Percentiles rank a stretch among this genome's conserved stretches.
These are phyloP conservation scores for Monosporascus cannonballus DNA, from an alignment of 2,329 filamentous ascomycete genomes.

Conservation along the genomic window DNA sequence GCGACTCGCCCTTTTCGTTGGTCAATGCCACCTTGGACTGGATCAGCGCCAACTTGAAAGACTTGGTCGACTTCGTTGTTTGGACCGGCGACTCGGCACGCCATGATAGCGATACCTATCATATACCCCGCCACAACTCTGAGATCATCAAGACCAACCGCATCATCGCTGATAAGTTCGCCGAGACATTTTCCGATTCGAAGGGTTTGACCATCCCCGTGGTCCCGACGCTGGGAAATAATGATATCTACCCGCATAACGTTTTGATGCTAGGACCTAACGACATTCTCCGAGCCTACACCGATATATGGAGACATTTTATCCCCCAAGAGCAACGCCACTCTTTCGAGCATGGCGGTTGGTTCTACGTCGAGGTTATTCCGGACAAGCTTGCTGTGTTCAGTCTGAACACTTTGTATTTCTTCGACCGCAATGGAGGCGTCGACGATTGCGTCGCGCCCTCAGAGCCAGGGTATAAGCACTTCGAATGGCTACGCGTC, in stretches of 20 bases:
- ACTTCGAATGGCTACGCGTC: slow-evolving; percentile 91
- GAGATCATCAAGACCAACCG: slow-evolving; percentile 77
- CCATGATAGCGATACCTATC: slow-evolving; percentile 76
- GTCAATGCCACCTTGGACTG: slow-evolving; percentile 87
- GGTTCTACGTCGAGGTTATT: slow-evolving; percentile 91
- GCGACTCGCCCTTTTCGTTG: slow-evolving; percentile 76
- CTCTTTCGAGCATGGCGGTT: slow-evolving; percentile 85
- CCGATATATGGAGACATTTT: slow-evolving; percentile 74
- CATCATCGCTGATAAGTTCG: slow-evolving; percentile 69
- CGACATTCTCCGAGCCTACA: slow-evolving; percentile 72
- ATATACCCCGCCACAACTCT: slow-evolving; percentile 64
- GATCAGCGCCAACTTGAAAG: slow-evolving; percentile 72
- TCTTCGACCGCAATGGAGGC: slow-evolving; percentile 89
- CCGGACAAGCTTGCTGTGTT: slow-evolving; percentile 80
- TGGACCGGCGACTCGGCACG: slow-evolving; percentile 90
- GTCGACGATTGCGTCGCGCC: slow-evolving; percentile 80
- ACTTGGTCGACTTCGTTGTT: slow-evolving; percentile 80
- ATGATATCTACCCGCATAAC: slow-evolving; percentile 96
- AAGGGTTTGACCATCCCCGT: slow-evolving; percentile 68
- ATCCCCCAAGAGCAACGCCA: slow-evolving; percentile 91
- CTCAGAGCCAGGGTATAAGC: slow-evolving; percentile 82
- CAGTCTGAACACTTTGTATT: slow-evolving; percentile 94
- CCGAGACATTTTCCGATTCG: slow-evolving; percentile 60
- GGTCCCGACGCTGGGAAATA: slow-evolving; percentile 90
- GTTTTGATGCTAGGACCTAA: slow-evolving; percentile 85